Evolutionary conservation across 495 filamentous ascomycete genomes (phyloP).

Genomic region (Lasiosphaeria hispida): DNA sequence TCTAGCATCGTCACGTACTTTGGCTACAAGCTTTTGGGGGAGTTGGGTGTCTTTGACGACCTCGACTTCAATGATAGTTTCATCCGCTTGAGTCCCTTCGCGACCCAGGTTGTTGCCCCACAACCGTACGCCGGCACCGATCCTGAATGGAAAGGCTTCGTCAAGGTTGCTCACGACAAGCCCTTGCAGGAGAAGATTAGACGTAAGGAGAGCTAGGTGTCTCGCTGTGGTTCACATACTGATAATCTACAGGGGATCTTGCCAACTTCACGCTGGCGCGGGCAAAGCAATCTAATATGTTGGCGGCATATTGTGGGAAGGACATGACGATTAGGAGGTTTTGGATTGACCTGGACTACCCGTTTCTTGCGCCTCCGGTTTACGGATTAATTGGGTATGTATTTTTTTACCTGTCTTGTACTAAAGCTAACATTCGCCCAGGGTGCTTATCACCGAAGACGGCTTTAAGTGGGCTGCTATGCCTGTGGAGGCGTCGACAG

Average conservation of each 20-base stretch:
- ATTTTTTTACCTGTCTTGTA: not conserved
- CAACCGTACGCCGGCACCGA: slow-evolving; percentile 56
- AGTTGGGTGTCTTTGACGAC: slow-evolving; percentile 1
- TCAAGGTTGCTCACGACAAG: slow-evolving; percentile 54
- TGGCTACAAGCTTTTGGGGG: not conserved
- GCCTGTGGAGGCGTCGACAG: slow-evolving; percentile 29
- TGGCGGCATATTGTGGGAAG: slow-evolving; percentile 21
- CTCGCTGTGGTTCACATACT: not conserved
- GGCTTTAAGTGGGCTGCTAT: slow-evolving; percentile 27
- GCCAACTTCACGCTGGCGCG: slow-evolving; percentile 25
- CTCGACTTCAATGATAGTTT: slow-evolving; percentile 37
- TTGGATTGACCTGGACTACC: slow-evolving; percentile 44
- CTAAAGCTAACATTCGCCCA: slow-evolving; percentile 7
- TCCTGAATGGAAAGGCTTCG: slow-evolving; percentile 70
- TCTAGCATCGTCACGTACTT: not conserved
- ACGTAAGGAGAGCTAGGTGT: slow-evolving; percentile 36
- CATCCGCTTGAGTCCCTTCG: slow-evolving; percentile 64
- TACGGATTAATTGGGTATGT: slow-evolving; percentile 41
- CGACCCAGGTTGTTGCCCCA: slow-evolving; percentile 41
- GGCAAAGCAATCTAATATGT: slow-evolving; percentile 2
- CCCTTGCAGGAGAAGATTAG: slow-evolving; percentile 46
- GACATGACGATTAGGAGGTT: slow-evolving; percentile 24
- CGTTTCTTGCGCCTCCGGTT: slow-evolving; percentile 39
- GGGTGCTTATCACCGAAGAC: slow-evolving; percentile 35
- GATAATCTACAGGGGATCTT: slow-evolving; percentile 26